Evolutionary conservation across 2,329 filamentous ascomycete species (phyloP), one percentile per base, ranked within the genome.

Genomic region (Phaeoacremonium minimum): DNA sequence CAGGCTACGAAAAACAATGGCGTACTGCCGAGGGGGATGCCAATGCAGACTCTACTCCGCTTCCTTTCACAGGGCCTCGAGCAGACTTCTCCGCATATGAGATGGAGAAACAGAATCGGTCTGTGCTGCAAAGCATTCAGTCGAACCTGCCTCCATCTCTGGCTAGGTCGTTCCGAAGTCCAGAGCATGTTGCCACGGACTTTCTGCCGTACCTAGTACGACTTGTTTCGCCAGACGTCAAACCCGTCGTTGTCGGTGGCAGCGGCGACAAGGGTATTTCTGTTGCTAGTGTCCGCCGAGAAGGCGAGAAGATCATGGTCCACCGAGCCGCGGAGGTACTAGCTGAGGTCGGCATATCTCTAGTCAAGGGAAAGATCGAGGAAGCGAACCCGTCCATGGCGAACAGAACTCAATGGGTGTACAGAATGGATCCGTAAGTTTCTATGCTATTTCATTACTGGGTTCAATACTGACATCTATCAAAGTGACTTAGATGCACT

Each of bases 391-490:
- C 48, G 22, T 73, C 74, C 7, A 58, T 71, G 5, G 67, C 65
- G 15, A 70, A 71, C 38, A 75, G 78, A 20, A 64, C 72, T 14
- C 73, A 80, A 47, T 97, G 82, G 74, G 83, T 95, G 7, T 97
- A 95, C 60, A 80, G 93, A 36, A 90, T 98, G 87, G 91, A 97
- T 53, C 93, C 93, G 75, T 90, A 67, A 73, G 84, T 81, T 4
- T 26, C 7, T 36, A 30, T 18, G 15, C 22, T 17, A 39, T 32
- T 30, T 12, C 18, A 11, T 14, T 28, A 15, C 28, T 18, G 33
- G 9, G 5, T 7, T 7, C 8, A 5, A 16, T 17, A 16, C 2
- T 19, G 7, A 16, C 22, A 28, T 39, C 42, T 18, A 19, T 18
- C n/a, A 3, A 29, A 80, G 75, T 31, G 72, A 79, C 39, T 71